phyloP scores from a whole-genome alignment of 169 alveolate genomes.

The Cytauxzoon felis region DNA sequence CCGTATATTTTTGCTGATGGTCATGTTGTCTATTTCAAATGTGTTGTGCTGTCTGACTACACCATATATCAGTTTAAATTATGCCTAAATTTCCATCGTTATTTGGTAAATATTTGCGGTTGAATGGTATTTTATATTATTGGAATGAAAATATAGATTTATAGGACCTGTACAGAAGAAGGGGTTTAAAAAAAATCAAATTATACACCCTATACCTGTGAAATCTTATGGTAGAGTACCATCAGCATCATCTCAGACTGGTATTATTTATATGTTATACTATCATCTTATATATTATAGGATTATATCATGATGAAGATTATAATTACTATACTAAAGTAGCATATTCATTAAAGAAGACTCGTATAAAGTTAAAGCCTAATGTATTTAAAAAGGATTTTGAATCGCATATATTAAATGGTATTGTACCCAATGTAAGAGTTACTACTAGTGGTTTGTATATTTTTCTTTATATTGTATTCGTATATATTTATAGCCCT shows the following conservation, averaged over 20 bases:
- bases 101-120: conserved; percentile 74
- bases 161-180: conserved; percentile 54
- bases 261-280: conserved; percentile 8
- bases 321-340: conserved; percentile 77
- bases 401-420: conserved; percentile 70
- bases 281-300: conserved; percentile 2
- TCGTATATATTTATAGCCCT: conserved; percentile 58
- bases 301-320: conserved; percentile 84
- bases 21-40: no score
- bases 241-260: conserved; percentile 84
- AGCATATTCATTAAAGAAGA: conserved; percentile 73
- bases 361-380: conserved; percentile 74
- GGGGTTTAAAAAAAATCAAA: conserved; percentile 78
- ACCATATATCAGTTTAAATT: background rate
- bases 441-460: conserved; percentile 73
- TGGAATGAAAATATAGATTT: background rate
- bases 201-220: conserved; percentile 83
- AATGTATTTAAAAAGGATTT: conserved; percentile 70
- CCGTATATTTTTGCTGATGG: no score
- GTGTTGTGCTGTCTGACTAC: background rate
- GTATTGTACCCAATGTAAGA: conserved; percentile 74
- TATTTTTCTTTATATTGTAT: background rate
- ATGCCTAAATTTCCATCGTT: conserved; percentile 71
- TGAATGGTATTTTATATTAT: conserved; percentile 59
- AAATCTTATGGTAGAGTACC: conserved; percentile 85